A percentile compares a stretch with the other conserved stretches of the same genome.
Evolutionary conservation across 2,329 filamentous ascomycete species (phyloP).

Genomic region (Pseudogymnoascus sp.): DNA sequence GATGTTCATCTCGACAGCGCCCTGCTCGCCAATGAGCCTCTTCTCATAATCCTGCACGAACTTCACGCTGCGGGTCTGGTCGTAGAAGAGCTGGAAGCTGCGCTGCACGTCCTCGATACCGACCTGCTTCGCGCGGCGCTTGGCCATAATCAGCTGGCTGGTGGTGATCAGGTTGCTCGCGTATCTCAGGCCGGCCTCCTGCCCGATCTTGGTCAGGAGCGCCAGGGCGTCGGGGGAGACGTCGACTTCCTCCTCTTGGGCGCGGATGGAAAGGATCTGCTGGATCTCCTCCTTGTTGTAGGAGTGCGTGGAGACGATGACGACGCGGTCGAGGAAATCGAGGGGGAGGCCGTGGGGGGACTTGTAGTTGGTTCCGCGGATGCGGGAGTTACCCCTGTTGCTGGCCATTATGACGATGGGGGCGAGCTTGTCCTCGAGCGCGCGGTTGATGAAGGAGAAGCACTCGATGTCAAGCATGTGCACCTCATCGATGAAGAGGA

Average conservation of each 20-base stretch:
- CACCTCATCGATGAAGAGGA: conserved; percentile 97
- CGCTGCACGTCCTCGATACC: conserved; percentile 82
- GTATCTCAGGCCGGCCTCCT: conserved; percentile 86
- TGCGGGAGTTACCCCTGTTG: conserved; percentile 85
- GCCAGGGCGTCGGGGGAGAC: conserved; percentile 82
- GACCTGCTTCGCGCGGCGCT: conserved; percentile 77
- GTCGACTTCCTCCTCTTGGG: conserved; percentile 93
- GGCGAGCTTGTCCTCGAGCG: conserved; percentile 86
- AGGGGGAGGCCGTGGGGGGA: conserved; percentile 90
- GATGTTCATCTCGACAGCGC: conserved; percentile 62
- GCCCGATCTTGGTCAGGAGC: conserved; percentile 88
- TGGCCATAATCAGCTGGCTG: conserved; percentile 76
- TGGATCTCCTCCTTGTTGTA: conserved; percentile 80
- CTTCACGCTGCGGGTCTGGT: conserved; percentile 76
- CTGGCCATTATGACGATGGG: conserved; percentile 99
- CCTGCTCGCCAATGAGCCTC: conserved; percentile 81
- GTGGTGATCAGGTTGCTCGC: conserved; percentile 98
- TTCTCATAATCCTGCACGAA: conserved; percentile 89
- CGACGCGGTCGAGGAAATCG: conserved; percentile 90
- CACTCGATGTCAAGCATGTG: conserved; percentile 99
- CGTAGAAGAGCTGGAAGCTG: conserved; percentile 90
- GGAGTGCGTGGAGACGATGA: conserved; percentile 87
- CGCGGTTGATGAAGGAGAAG: conserved; percentile 97
- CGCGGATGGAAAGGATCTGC: conserved; percentile 85
- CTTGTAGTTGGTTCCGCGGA: conserved; percentile 86